These are phyloP conservation scores for Aspergillus costaricaensis DNA, from an alignment of 2,329 filamentous ascomycete species.

Conservation along the genomic window DNA sequence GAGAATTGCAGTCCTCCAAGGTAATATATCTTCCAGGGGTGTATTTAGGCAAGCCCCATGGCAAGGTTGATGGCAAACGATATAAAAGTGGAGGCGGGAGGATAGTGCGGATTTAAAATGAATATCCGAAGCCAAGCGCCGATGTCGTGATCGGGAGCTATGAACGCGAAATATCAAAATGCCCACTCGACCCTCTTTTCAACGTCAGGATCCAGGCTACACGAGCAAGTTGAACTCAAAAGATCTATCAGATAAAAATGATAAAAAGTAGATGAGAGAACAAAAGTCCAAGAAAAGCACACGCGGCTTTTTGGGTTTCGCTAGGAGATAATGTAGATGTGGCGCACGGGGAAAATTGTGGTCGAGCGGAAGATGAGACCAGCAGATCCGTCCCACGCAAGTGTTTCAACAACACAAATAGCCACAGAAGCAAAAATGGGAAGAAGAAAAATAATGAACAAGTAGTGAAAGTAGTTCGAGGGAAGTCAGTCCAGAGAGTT, in stretches of 20 bases:
- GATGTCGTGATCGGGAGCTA: slow-evolving; percentile 34
- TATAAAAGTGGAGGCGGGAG: slow-evolving; percentile 11
- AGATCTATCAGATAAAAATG: not conserved
- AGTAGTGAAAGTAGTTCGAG: slow-evolving; percentile 11
- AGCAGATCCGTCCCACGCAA: not conserved
- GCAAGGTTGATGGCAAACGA: slow-evolving; percentile 13
- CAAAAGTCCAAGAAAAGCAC: slow-evolving; percentile 2
- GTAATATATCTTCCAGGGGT: slow-evolving; percentile 2
- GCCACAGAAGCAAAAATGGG: not conserved
- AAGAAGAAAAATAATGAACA: slow-evolving; percentile 13
- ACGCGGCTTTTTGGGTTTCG: not conserved
- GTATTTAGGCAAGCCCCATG: slow-evolving; percentile 13
- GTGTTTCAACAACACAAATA: not conserved
- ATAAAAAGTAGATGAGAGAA: not conserved
- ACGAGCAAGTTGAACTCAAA: slow-evolving; percentile 3
- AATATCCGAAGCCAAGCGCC: slow-evolving; percentile 20
- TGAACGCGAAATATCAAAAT: slow-evolving; percentile 24
- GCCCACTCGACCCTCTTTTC: slow-evolving; percentile 15
- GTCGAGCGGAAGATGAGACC: not conserved
- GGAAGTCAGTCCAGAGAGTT: slow-evolving; percentile 2
- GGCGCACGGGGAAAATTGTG: slow-evolving; percentile 2
- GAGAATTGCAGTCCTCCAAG: not conserved
- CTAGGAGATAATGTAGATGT: not conserved
- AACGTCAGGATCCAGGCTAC: slow-evolving; percentile 1
- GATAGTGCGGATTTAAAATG: slow-evolving; percentile 19